Percentiles rank a stretch among this genome's conserved stretches.
Conservation (phyloP, 1,284 basidiomycete species). For the Peniophora sp. region DNA sequence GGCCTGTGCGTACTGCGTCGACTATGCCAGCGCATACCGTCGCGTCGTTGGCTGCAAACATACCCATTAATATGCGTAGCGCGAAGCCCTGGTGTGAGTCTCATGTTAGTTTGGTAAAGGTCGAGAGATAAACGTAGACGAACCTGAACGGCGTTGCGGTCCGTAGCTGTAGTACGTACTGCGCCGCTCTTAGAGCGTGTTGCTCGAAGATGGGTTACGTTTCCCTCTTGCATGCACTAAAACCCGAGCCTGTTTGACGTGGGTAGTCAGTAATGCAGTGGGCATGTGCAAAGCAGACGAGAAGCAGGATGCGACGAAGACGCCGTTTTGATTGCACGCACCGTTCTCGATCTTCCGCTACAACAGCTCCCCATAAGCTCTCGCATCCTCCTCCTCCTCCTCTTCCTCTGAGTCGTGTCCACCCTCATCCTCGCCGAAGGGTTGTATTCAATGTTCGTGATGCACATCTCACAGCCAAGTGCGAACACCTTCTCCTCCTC, state of each 20-base stretch:
- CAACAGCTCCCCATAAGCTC: constrained; percentile 77
- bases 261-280: background rate
- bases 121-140: too few relatives aligned
- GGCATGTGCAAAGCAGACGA: background rate
- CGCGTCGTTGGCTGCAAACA: constrained; percentile 68
- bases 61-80: constrained; percentile 65
- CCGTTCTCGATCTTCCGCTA: constrained; percentile 74
- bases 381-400: constrained; percentile 88
- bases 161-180: constrained; percentile 66
- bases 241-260: constrained; percentile 66
- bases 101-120: too few relatives aligned
- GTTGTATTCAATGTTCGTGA: constrained; percentile 83
- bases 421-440: constrained; percentile 67
- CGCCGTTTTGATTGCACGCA: constrained; percentile 12
- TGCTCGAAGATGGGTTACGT: constrained; percentile 81
- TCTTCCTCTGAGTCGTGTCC: constrained; percentile 89
- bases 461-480: constrained; percentile 92
- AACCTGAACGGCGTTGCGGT: constrained; percentile 60
- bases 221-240: constrained; percentile 80
- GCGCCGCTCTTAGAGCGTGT: constrained; percentile 37
- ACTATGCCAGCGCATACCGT: constrained; percentile 66
- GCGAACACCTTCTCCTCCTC: constrained; percentile 40
- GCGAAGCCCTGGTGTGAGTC: constrained; percentile 37
- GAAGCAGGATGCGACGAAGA: too few relatives aligned
- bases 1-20: constrained; percentile 43